Conservation (phyloP, 2,329 filamentous ascomycete species). For the Colletotrichum simmondsii region DNA sequence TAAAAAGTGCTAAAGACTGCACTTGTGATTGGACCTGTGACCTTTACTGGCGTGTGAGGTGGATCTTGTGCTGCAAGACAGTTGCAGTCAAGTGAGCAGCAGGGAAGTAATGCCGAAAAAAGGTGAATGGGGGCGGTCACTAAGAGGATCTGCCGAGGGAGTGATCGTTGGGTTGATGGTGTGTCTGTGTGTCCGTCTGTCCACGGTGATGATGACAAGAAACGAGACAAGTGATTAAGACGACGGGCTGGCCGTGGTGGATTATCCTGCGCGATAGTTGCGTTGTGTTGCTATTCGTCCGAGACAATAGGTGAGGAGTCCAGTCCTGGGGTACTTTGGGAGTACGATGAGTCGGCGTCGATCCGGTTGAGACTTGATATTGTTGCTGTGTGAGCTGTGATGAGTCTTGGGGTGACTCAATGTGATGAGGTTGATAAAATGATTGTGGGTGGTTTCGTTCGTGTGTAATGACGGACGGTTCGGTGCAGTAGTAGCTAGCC, state of each 20-base stretch:
- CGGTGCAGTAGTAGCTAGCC: conserved; percentile 14
- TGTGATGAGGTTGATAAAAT: conserved; percentile 21
- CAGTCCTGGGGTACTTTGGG: conserved; percentile 28
- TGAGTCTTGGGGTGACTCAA: conserved; percentile 20
- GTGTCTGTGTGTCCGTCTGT: neutral
- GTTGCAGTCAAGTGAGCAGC: conserved; percentile 32
- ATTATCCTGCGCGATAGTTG: conserved; percentile 3
- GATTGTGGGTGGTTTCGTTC: conserved; percentile 28
- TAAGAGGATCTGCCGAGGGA: conserved; percentile 12
- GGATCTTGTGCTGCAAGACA: conserved; percentile 24
- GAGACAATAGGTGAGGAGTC: conserved; percentile 32
- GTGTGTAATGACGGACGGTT: conserved; percentile 15
- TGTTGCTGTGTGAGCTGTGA: neutral
- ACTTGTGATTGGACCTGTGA: conserved; percentile 30
- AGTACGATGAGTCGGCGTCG: conserved; percentile 9
- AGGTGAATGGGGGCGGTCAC: conserved; percentile 1
- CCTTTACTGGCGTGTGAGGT: conserved; percentile 27
- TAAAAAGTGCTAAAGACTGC: conserved; percentile 9
- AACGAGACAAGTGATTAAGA: conserved; percentile 12
- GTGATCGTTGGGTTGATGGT: conserved; percentile 3
- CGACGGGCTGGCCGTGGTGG: conserved; percentile 22
- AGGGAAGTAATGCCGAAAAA: conserved; percentile 6
- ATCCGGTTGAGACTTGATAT: conserved; percentile 7
- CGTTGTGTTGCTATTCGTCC: conserved; percentile 7
- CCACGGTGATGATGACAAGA: neutral